Percentiles rank a stretch among this genome's conserved stretches.
Conservation (phyloP, 2,329 filamentous ascomycete genomes). For the Geosmithia morbida region DNA sequence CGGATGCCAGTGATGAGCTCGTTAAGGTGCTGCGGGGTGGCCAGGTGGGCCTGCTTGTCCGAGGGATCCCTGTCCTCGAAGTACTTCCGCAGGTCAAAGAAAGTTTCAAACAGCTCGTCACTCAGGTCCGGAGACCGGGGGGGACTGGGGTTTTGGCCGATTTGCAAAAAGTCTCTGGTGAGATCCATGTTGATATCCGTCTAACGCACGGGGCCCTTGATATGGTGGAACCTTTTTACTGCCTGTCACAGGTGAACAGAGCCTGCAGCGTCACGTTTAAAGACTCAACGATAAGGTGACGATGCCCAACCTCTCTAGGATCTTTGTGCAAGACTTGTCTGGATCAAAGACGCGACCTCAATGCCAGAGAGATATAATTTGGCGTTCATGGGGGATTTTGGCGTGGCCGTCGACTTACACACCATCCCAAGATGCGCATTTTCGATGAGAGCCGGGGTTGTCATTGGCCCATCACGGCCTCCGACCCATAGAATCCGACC, state of each 20-base stretch:
- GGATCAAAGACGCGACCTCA: slow-evolving; percentile 21
- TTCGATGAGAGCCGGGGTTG: slow-evolving; percentile 12
- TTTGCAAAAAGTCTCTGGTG: slow-evolving; percentile 17
- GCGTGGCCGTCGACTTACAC: slow-evolving; percentile 22
- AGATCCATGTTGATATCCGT: slow-evolving; percentile 24
- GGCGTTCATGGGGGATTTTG: slow-evolving; percentile 19
- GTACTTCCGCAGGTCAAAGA: slow-evolving; percentile 23
- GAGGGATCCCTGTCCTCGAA: slow-evolving; percentile 14
- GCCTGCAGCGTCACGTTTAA: slow-evolving; percentile 17
- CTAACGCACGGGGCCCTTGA: slow-evolving; percentile 21
- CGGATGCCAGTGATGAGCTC: slow-evolving; percentile 20
- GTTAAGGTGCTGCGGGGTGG: slow-evolving; percentile 13
- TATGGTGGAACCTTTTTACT: slow-evolving; percentile 26
- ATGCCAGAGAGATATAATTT: slow-evolving; percentile 23
- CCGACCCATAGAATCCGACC: slow-evolving; percentile 2
- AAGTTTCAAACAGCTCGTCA: slow-evolving; percentile 18
- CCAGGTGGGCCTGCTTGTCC: slow-evolving; percentile 13
- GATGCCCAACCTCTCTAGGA: slow-evolving; percentile 15
- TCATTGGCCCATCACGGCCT: slow-evolving; percentile 7
- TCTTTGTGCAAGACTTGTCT: slow-evolving; percentile 23
- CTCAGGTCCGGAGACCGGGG: slow-evolving; percentile 17
- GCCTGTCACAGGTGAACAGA: slow-evolving; percentile 18
- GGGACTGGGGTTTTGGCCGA: slow-evolving; percentile 19
- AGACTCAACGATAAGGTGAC: slow-evolving; percentile 19
- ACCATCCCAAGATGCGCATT: slow-evolving; percentile 15